phyloP scores from a whole-genome alignment of 768 basidiomycete species.

The Naganishia kalamii region DNA sequence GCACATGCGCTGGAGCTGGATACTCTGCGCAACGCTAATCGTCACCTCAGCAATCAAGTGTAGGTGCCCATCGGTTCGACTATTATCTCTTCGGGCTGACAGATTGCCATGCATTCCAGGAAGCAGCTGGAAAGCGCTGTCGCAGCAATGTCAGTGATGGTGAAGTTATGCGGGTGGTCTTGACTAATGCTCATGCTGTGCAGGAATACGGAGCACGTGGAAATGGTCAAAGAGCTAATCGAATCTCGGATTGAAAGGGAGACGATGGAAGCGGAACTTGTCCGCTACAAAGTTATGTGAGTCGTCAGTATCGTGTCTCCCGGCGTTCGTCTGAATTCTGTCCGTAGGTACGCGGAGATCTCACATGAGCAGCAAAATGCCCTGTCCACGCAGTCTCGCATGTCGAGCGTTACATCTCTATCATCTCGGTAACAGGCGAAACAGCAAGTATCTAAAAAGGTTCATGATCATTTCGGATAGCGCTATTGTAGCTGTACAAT shows the following conservation, averaged over 20 bases:
- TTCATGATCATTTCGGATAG: neutral
- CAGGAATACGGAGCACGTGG: constrained; percentile 46
- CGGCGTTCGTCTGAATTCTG: neutral
- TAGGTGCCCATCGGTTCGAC: constrained; percentile 48
- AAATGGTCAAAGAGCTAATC: constrained; percentile 67
- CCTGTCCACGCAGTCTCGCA: neutral
- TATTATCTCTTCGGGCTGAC: too few relatives aligned
- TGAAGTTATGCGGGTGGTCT: constrained; percentile 33
- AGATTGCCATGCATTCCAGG: constrained; percentile 48
- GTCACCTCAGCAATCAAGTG: constrained; percentile 70
- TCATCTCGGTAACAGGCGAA: neutral
- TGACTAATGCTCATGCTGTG: neutral
- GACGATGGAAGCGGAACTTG: constrained; percentile 86
- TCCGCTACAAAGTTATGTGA: constrained; percentile 85
- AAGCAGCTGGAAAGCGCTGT: constrained; percentile 72
- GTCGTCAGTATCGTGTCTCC: constrained; percentile 30
- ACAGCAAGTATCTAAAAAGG: too few relatives aligned
- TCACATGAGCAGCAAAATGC: constrained; percentile 2
- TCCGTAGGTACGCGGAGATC: neutral
- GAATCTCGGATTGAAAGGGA: constrained; percentile 81
- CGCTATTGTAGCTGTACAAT: neutral
- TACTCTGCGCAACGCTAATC: constrained; percentile 69
- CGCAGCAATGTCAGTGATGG: constrained; percentile 53
- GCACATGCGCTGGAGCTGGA: constrained; percentile 82
- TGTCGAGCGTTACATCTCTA: neutral